phyloP scores from a whole-genome alignment of 1,284 basidiomycete species.

The Clitocybe nebularis region DNA sequence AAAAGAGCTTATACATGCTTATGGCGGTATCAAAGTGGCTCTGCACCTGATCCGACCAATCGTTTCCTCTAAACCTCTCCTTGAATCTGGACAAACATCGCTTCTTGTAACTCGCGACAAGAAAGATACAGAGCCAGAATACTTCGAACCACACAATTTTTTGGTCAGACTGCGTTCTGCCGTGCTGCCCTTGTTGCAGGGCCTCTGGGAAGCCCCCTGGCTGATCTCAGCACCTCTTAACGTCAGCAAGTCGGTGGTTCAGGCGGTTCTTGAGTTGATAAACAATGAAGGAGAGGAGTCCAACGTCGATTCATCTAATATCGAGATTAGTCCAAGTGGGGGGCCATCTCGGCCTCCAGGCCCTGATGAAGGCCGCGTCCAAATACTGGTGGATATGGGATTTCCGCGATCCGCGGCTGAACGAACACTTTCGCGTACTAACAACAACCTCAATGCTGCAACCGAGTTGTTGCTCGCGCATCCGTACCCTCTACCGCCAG shows the following conservation, averaged over 20 bases:
- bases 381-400: slow-evolving; percentile 93
- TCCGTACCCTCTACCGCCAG: slow-evolving; percentile 74
- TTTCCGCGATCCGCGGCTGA: slow-evolving; percentile 86
- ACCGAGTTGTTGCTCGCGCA: slow-evolving; percentile 86
- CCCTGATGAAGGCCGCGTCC: slow-evolving; percentile 74
- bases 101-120: slow-evolving; percentile 75
- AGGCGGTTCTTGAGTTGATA: slow-evolving; percentile 78
- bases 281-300: slow-evolving; percentile 79
- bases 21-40: slow-evolving; percentile 78
- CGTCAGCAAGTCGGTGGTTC: slow-evolving; percentile 72
- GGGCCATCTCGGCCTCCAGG: slow-evolving; percentile 42
- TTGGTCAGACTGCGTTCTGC: slow-evolving; percentile 78
- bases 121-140: slow-evolving; percentile 68
- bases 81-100: slow-evolving; percentile 83
- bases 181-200: slow-evolving; percentile 63
- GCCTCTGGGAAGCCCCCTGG: slow-evolving; percentile 86
- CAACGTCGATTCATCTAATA: slow-evolving; percentile 33
- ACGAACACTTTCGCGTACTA: slow-evolving; percentile 77
- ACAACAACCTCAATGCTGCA: slow-evolving; percentile 88
- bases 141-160: slow-evolving; percentile 85
- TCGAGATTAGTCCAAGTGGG: slow-evolving; percentile 20
- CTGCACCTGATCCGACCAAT: slow-evolving; percentile 78
- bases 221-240: slow-evolving; percentile 69
- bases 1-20: slow-evolving; percentile 71
- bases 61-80: slow-evolving; percentile 74